Conservation (phyloP, 1,284 basidiomycete genomes). For the Acaromyces ingoldii region DNA sequence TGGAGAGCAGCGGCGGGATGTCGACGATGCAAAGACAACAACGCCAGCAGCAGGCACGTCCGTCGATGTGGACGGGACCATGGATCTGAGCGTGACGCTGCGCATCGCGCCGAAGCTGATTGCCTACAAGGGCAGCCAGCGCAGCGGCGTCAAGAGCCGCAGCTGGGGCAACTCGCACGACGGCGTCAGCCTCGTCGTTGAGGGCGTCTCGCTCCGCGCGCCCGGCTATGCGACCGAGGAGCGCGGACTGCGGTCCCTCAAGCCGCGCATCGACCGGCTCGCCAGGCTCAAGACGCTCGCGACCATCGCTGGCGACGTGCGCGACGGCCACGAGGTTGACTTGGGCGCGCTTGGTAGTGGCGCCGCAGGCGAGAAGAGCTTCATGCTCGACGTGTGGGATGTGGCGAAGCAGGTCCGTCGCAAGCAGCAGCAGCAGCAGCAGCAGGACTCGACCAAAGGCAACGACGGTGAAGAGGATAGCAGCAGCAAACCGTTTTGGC, state of each 20-base stretch:
- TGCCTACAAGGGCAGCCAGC: slow-evolving; percentile 56
- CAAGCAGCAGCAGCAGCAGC: too few relatives aligned
- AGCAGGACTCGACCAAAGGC: too few relatives aligned
- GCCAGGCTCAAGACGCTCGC: slow-evolving; percentile 5
- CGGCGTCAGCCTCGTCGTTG: slow-evolving; percentile 57
- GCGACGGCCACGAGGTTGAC: too few relatives aligned
- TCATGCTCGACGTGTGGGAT: too few relatives aligned
- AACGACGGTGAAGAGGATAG: too few relatives aligned
- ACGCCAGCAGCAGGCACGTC: too few relatives aligned
- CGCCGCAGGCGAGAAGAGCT: too few relatives aligned
- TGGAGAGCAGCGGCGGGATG: not conserved
- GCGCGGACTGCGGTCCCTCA: not conserved
- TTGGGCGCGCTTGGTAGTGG: too few relatives aligned
- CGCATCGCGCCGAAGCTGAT: slow-evolving; percentile 57
- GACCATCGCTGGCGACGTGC: slow-evolving; percentile 2
- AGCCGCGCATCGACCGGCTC: slow-evolving; percentile 7
- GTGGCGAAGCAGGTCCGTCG: too few relatives aligned
- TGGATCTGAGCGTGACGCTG: slow-evolving; percentile 55
- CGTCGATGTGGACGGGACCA: slow-evolving; percentile 2
- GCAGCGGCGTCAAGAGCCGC: slow-evolving; percentile 55
- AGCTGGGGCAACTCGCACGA: slow-evolving; percentile 61
- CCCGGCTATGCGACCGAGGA: slow-evolving; percentile 6
- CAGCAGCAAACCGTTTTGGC: too few relatives aligned
- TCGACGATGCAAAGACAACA: not conserved
- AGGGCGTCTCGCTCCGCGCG: slow-evolving; percentile 54